These are phyloP conservation scores for Massarina eburnea DNA, from an alignment of 2,329 filamentous ascomycete species.

Conservation along the genomic window DNA sequence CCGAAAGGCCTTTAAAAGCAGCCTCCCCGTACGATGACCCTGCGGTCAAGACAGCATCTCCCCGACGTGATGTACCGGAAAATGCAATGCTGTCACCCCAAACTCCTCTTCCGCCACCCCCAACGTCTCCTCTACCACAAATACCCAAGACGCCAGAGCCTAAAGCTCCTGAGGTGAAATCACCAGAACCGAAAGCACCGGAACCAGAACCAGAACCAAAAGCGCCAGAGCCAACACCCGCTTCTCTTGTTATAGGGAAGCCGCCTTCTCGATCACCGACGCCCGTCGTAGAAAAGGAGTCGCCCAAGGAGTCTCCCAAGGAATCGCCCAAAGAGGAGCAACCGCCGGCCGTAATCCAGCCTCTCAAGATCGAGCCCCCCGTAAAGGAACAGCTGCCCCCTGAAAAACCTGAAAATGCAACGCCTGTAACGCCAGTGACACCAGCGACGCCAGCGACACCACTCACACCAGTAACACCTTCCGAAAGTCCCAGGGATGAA, in stretches of 20 bases:
- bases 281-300: constrained; percentile 1
- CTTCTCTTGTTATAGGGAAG: constrained; percentile 10
- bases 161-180: constrained; percentile 5
- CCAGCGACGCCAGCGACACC: constrained; percentile 37
- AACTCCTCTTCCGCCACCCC: constrained; percentile 25
- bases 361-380: constrained; percentile 7
- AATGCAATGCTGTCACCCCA: constrained; percentile 10
- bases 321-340: constrained; percentile 2
- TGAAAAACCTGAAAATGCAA: constrained; percentile 4
- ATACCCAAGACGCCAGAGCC: constrained; percentile 17
- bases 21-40: constrained; percentile 6
- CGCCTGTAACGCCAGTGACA: constrained; percentile 48
- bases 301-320: background rate
- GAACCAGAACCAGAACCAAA: constrained; percentile 29
- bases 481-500: constrained; percentile 52
- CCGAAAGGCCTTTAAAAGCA: constrained; percentile 8
- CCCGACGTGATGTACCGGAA: background rate
- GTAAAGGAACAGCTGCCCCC: background rate
- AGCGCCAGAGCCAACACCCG: constrained; percentile 48
- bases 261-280: background rate
- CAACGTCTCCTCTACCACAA: constrained; percentile 29
- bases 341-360: constrained; percentile 6
- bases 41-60: background rate
- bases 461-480: constrained; percentile 48
- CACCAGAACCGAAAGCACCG: constrained; percentile 12